Conservation (phyloP, 2,329 filamentous ascomycete species). For the Verticillium nonalfalfae region DNA sequence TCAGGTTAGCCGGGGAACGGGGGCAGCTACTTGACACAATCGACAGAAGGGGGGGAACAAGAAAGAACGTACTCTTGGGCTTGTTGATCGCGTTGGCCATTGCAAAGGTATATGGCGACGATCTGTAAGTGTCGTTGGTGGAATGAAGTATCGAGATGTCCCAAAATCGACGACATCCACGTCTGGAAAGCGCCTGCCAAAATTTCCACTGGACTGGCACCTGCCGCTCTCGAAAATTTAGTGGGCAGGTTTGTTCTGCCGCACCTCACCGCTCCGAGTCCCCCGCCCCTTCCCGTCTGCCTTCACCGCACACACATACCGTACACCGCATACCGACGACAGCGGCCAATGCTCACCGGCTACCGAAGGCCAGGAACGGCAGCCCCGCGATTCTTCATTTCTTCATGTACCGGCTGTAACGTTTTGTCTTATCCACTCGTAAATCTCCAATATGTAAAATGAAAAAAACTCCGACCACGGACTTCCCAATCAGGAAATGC, state of each 20-base stretch:
- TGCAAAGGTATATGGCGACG: slow-evolving; percentile 7
- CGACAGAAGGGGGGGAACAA: neutral
- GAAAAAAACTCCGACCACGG: neutral
- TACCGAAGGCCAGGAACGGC: neutral
- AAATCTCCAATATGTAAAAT: no score
- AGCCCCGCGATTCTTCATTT: neutral
- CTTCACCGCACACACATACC: neutral
- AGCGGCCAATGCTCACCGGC: neutral
- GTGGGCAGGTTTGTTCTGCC: slow-evolving; percentile 12
- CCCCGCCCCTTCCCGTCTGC: slow-evolving; percentile 7
- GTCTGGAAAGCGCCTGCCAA: neutral
- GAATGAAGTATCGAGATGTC: neutral
- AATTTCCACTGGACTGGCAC: neutral
- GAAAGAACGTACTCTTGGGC: slow-evolving; percentile 38
- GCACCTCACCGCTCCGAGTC: slow-evolving; percentile 4
- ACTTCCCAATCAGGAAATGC: neutral
- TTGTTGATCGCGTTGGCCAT: slow-evolving; percentile 52
- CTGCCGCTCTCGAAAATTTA: slow-evolving; percentile 10
- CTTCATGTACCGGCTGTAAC: neutral
- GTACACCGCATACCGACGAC: neutral
- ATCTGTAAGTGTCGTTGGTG: neutral
- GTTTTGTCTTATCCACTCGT: neutral
- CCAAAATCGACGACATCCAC: no score
- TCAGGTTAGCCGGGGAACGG: neutral
- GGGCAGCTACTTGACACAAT: neutral